Evolutionary conservation across 306 rosid genomes (phyloP).

Genomic region (Cajanus cajan): DNA sequence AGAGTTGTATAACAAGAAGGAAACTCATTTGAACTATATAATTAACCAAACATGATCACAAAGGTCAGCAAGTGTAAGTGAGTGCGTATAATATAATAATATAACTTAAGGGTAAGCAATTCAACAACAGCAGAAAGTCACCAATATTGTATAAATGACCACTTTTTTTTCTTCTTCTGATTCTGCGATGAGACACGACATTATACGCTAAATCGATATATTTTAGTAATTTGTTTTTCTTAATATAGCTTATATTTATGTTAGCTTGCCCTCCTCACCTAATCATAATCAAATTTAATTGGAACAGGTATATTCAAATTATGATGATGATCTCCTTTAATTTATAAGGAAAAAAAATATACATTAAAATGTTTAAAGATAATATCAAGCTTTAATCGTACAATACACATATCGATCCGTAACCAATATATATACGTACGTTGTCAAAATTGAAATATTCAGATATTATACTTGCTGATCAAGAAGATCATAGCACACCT

Average conservation of each 20-base stretch:
- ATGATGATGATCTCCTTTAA: background rate
- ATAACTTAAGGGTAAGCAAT: background rate
- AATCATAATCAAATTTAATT: background rate
- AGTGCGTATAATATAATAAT: background rate
- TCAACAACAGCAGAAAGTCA: background rate
- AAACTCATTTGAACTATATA: background rate
- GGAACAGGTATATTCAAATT: background rate
- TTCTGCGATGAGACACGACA: background rate
- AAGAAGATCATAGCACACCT: background rate
- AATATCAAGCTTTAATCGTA: background rate
- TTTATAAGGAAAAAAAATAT: background rate
- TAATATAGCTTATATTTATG: too few species aligned
- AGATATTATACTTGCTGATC: background rate
- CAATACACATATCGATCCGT: too few species aligned
- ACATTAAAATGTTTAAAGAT: background rate
- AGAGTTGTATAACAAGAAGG: background rate
- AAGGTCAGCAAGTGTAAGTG: background rate
- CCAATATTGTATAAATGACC: too few species aligned
- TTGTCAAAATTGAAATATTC: background rate
- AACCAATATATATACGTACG: too few species aligned
- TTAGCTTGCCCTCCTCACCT: background rate
- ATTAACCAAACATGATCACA: background rate
- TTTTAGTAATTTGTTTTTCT: background rate
- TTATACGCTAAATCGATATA: too few species aligned
- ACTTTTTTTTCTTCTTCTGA: background rate